A percentile compares a stretch with the other conserved stretches of the same genome.
Evolutionary conservation across 192 early-diverging fungal genomes (phyloP).

Genomic region (Coemansia sp.): DNA sequence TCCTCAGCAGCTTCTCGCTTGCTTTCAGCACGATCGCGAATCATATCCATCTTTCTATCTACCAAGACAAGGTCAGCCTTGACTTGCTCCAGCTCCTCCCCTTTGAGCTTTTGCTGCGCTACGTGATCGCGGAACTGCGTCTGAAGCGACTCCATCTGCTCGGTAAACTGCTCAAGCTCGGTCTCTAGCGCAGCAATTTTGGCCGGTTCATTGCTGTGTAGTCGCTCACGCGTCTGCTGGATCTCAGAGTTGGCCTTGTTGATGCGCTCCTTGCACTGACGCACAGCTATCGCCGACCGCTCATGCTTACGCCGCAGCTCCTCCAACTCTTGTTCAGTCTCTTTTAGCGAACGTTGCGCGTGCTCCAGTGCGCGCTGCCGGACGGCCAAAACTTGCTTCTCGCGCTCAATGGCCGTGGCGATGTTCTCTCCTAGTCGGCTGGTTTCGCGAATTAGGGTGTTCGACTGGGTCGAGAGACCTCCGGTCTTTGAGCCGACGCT

Average conservation of each 20-base stretch:
- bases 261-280: constrained; percentile 39
- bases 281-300: constrained; percentile 29
- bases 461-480: constrained; percentile 48
- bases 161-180: constrained; percentile 54
- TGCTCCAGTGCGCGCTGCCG: constrained; percentile 13
- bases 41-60: constrained; percentile 28
- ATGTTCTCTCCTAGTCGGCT: constrained; percentile 60
- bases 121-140: constrained; percentile 63
- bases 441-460: constrained; percentile 42
- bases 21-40: constrained; percentile 31
- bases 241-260: constrained; percentile 42
- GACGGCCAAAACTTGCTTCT: constrained; percentile 28
- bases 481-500: constrained; percentile 61
- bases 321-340: constrained; percentile 39
- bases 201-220: constrained; percentile 65
- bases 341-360: constrained; percentile 20
- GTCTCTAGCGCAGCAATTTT: constrained; percentile 63
- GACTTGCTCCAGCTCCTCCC: constrained; percentile 33
- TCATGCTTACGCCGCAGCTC: constrained; percentile 37
- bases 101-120: constrained; percentile 50
- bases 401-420: constrained; percentile 37
- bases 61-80: constrained; percentile 34
- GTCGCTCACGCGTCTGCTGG: constrained; percentile 53
- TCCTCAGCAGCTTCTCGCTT: constrained; percentile 41
- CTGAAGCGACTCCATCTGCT: constrained; percentile 60